Base-by-base conservation (phyloP, 2,329 filamentous ascomycete species). In the Sodiomyces alkalinus region DNA sequence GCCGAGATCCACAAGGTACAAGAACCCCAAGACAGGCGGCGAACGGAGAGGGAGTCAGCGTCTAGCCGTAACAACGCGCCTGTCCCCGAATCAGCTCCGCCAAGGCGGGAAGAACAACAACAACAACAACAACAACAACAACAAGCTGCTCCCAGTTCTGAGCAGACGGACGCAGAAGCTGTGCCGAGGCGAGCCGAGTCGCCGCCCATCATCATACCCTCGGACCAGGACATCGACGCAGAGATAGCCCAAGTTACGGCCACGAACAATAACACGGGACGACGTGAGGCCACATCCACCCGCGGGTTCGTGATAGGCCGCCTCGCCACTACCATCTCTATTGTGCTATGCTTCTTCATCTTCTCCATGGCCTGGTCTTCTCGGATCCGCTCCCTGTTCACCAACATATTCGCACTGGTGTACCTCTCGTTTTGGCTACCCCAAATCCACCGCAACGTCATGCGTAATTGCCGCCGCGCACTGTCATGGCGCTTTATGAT, bases 361-460 rank as follows among this genome's bases (percentile, higher is more conserved):
- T 67, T 68, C 9, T 72, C 73, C 6, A 58, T 60, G 12, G 67
- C 69, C 2, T 78, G 73, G 71, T 65, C 70, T 28, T 58, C 64
- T 2, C 47, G 52, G 6, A 45, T 67, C 22, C 68, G 73, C 19
- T 55, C 62, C 15, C 45, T 57, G 28, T 76, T 75, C 46, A 57
- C 70, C 41, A 70, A 86, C 46, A 38, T 63, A 3, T 56, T 92
- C 14, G 64, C 70, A 3, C 72, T 87, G 41, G 39, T 68, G 29
- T 94, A 94, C 47, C 68, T 94, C 24, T 93, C 86, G 13, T 76
- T 94, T 46, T 96, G 87, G 87, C 48, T 75, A 1, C 87, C 90
- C 0, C 90, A 98, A 49, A 92, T 96, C 40, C 71, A 80, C 46
- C 80, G 90, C 36, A 98, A 98, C 49, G 64, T 80, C 29, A 73